Conservation (phyloP, 179 eudicot species). For the Silene vulgaris region DNA sequence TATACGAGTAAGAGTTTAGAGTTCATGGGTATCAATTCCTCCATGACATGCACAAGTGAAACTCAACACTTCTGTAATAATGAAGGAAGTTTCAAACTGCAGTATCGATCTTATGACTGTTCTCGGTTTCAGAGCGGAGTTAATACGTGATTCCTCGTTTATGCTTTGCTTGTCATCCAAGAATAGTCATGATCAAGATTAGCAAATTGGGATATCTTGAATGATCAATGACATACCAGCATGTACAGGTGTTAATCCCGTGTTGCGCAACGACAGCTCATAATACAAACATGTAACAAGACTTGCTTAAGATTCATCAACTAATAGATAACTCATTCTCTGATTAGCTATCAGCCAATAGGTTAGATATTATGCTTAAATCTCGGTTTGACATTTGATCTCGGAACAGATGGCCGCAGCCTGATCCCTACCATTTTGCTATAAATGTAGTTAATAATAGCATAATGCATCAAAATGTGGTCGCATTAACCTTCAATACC, state of each 20-base stretch:
- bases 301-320: not conserved
- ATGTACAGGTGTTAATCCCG: not conserved
- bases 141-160: slow-evolving; percentile 21
- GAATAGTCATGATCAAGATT: slow-evolving; percentile 6
- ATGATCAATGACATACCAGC: not conserved
- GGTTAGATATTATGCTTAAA: too few species aligned
- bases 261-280: not conserved
- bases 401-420: not conserved
- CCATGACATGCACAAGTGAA: slow-evolving; percentile 26
- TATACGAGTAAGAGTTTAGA: slow-evolving; percentile 4
- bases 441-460: too few species aligned
- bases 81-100: slow-evolving; percentile 10
- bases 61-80: slow-evolving; percentile 7
- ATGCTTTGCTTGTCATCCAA: slow-evolving; percentile 19
- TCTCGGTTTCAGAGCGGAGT: slow-evolving; percentile 7
- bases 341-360: too few species aligned
- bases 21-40: slow-evolving; percentile 17
- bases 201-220: not conserved
- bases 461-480: not conserved
- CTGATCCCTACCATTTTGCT: not conserved
- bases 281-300: not conserved
- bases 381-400: not conserved
- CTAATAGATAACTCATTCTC: not conserved
- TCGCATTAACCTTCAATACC: not conserved
- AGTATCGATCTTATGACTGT: not conserved